Evolutionary conservation across 108 stramenopile species (phyloP).

Genomic region (Cyclotella kingstonii): DNA sequence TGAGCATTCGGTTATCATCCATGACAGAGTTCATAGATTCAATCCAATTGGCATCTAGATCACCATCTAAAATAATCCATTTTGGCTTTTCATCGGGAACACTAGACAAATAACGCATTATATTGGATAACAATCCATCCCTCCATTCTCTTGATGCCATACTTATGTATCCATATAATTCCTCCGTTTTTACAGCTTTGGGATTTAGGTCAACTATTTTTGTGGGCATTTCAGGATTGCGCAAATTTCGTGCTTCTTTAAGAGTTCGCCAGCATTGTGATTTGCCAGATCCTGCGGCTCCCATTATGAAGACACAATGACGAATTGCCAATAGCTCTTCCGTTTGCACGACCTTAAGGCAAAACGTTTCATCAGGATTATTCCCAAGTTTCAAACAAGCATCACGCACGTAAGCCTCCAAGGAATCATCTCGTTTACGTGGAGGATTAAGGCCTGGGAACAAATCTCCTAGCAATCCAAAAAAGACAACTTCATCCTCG

Average conservation of each 20-base stretch:
- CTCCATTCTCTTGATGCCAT: conserved; percentile 84
- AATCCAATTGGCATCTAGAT: conserved; percentile 87
- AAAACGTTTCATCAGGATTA: conserved; percentile 54
- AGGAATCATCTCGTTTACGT: conserved; percentile 38
- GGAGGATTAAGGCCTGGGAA: conserved; percentile 62
- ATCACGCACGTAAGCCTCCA: conserved; percentile 32
- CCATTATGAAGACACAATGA: conserved; percentile 72
- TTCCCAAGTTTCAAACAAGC: conserved; percentile 51
- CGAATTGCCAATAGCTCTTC: conserved; percentile 64
- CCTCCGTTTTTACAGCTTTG: conserved; percentile 79
- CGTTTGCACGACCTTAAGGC: conserved; percentile 52
- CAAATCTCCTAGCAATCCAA: conserved; percentile 57
- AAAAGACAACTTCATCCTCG: conserved; percentile 62
- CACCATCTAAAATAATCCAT: conserved; percentile 88
- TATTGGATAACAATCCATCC: conserved; percentile 74
- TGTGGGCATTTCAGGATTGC: conserved; percentile 35
- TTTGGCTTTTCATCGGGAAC: conserved; percentile 74
- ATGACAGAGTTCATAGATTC: conserved; percentile 87
- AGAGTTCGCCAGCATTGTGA: conserved; percentile 79
- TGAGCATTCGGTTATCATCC: conserved; percentile 89
- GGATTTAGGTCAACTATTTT: conserved; percentile 73
- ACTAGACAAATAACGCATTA: conserved; percentile 75
- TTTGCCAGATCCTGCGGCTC: conserved; percentile 75
- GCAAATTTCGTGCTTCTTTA: conserved; percentile 51
- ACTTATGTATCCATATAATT: conserved; percentile 77